Conservation (phyloP, 2,329 filamentous ascomycete genomes). For the Botrytis tulipae region DNA sequence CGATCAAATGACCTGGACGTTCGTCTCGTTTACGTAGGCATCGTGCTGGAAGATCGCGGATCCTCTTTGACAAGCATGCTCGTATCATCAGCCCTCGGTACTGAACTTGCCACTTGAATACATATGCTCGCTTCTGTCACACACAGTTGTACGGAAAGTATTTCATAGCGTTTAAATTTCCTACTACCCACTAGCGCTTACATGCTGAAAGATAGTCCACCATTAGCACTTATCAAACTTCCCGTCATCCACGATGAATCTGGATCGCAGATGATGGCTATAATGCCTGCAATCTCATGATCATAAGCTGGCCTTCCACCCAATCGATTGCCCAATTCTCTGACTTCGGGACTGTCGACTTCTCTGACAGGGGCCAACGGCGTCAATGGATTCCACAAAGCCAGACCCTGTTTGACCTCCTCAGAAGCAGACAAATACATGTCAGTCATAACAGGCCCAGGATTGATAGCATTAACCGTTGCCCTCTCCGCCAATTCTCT, state of each 20-base stretch:
- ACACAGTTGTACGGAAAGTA: neutral
- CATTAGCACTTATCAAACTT: slow-evolving; percentile 11
- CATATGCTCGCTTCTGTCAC: neutral
- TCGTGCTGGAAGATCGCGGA: neutral
- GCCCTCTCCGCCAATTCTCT: slow-evolving; percentile 14
- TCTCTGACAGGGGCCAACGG: slow-evolving; percentile 19
- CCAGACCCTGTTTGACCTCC: slow-evolving; percentile 57
- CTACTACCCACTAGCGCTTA: neutral
- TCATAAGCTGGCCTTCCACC: slow-evolving; percentile 22
- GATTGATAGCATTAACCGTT: slow-evolving; percentile 16
- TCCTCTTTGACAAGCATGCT: neutral
- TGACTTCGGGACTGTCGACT: slow-evolving; percentile 15
- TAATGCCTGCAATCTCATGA: slow-evolving; percentile 20
- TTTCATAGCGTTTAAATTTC: neutral
- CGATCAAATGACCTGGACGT: too few relatives aligned
- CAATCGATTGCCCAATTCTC: slow-evolving; percentile 27
- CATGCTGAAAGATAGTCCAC: slow-evolving; percentile 11
- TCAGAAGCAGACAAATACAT: slow-evolving; percentile 44
- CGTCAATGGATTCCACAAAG: slow-evolving; percentile 52
- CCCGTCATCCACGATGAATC: slow-evolving; percentile 17
- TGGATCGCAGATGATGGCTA: slow-evolving; percentile 19
- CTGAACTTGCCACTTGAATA: neutral
- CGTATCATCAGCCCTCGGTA: neutral
- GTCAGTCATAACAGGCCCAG: slow-evolving; percentile 17
- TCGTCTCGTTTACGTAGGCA: neutral